Evolutionary conservation across 768 basidiomycete species (phyloP), one percentile per base, ranked within the genome.

Genomic region (Russula dissimulans): DNA sequence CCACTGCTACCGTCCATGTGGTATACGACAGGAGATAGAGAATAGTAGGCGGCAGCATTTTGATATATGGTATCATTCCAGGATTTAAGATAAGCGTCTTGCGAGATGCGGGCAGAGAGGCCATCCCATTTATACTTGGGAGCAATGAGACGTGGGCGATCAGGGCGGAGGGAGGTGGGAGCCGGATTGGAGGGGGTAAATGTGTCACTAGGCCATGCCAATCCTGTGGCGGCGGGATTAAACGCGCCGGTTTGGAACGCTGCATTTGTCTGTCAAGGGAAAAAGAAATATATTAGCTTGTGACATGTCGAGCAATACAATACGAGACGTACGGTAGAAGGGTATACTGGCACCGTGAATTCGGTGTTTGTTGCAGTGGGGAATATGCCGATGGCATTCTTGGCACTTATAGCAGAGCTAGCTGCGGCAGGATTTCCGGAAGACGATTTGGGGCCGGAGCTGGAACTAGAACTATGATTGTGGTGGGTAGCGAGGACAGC

Each of bases 11-110:
- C 87, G 68, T 99, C 97, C 68, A 81, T 71, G 64, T 75, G 71
- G 71, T 97, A 97, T 22, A 65, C 67, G 38, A 91, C 87, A 43
- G 87, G 83, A n/a, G 79, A 76, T 26, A 80, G 73, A 54, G 72
- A 68, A 69, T 78, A 82, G 69, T 87, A 93, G n/a, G 77, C 73
- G 0, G 89, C 82, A 14, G 94, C 97, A 73, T 98, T 97, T 54
- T 72, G 77, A 65, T 97, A 89, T 70, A 98, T 97, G 48, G 91
- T 88, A 26, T 79, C 78, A 72, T 99, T 97, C 95, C 95, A 98
- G 60, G 74, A 77, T 59, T 79, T 75, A 68, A 98, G 79, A 75
- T 99, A 98, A 4, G 90, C 83, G 70, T 98, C 92, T 54, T 76
- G 81, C 56, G 78, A 72, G 68, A 98, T 95, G 66, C 97, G 78